These are phyloP conservation scores for Orbilia javanica DNA, from an alignment of 2,329 filamentous ascomycete species.

Conservation along the genomic window DNA sequence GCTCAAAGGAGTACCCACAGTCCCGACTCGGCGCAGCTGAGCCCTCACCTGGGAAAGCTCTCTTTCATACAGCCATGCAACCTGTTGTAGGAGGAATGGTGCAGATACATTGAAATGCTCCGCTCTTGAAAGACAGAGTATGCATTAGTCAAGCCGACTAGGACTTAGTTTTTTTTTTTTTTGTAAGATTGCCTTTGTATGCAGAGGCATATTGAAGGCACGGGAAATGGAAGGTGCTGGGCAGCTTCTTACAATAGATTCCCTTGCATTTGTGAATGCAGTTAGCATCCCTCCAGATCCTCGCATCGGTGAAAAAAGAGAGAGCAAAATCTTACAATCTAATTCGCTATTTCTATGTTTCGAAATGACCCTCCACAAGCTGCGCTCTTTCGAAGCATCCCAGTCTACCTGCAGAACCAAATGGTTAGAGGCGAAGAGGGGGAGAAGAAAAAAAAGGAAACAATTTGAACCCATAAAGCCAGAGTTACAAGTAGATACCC, in stretches of 20 bases:
- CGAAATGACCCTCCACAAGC: constrained; percentile 90
- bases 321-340: constrained; percentile 74
- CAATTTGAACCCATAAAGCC: neutral
- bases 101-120: constrained; percentile 84
- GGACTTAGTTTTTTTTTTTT: constrained; percentile 18
- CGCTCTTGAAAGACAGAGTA: constrained; percentile 69
- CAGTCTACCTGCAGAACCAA: constrained; percentile 78
- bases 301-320: neutral
- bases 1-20: constrained; percentile 55
- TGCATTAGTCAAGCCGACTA: constrained; percentile 79
- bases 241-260: constrained; percentile 51
- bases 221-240: neutral
- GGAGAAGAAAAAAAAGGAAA: neutral
- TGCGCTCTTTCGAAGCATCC: constrained; percentile 86
- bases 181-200: neutral
- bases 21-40: constrained; percentile 79
- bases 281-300: constrained; percentile 53
- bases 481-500: neutral
- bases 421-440: constrained; percentile 1
- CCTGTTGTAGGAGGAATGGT: constrained; percentile 90
- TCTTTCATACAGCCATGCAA: constrained; percentile 91
- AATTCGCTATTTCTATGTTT: constrained; percentile 83
- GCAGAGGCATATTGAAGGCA: neutral
- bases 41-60: constrained; percentile 90
- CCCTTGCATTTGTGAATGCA: constrained; percentile 58